Evolutionary conservation across 2,329 filamentous ascomycete species (phyloP), one percentile per base, ranked within the genome.

Genomic region (Chaetomiaceae sp.): DNA sequence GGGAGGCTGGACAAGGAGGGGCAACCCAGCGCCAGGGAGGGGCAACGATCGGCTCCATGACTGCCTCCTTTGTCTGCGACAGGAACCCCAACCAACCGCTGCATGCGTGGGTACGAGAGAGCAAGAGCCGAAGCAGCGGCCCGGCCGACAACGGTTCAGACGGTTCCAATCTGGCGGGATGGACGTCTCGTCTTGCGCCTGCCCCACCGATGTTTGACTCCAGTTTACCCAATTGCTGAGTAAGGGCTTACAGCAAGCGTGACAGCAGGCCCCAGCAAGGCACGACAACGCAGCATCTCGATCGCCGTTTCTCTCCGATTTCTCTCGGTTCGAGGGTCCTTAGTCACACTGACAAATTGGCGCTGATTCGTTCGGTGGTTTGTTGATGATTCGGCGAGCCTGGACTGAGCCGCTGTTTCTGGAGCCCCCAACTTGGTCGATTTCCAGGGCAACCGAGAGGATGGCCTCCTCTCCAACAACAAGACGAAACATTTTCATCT

Each of bases 181-280:
- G 20, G 14, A 22, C 14, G 8, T 25, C 31, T n/a, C 23, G 8
- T 40, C 11, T n/a, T n/a, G n/a, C 9, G 15, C 1, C 6, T 36
- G 36, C 54, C 40, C 54, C 46, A 29, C 51, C 44, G 11, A 14
- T 22, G 4, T 23, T 17, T 11, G 17, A 29, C 31, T 45, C 31
- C 37, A 45, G 12, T 40, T 23, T 40, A 17, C 19, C 25, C 27
- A 20, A 15, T 43, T 59, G 61, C 61, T 64, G 57, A 64, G 59
- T 64, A 63, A 64, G 55, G 49, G 61, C 59, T 64, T 58, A 64
- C 62, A 57, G 45, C 47, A 54, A 38, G 14, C 22, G 25, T 17
- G 6, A 20, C 29, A 34, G 17, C 14, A 39, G 20, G 6, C n/a
- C 17, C 19, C 33, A 37, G 14, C 22, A 29, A n/a, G 19, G 23